Evolutionary conservation across 1,139 yeast genomes (phyloP).

Genomic region (Sugiyamaella paludigena): DNA sequence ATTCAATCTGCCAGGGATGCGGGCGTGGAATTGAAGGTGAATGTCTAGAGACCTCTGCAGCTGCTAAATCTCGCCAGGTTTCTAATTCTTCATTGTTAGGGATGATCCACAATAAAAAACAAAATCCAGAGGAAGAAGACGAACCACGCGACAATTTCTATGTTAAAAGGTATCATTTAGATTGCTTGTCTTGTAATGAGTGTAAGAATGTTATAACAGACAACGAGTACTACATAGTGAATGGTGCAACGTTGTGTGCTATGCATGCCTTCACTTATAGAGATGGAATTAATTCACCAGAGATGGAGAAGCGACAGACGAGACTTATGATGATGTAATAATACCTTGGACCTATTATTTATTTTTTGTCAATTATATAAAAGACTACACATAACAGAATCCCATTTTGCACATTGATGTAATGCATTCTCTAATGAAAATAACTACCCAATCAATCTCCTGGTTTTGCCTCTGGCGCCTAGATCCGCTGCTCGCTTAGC

Average conservation of each 20-base stretch:
- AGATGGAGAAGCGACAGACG: slow-evolving; percentile 35
- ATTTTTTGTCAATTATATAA: too few species aligned
- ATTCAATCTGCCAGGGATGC: slow-evolving; percentile 72
- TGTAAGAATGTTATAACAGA: slow-evolving; percentile 33
- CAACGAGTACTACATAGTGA: slow-evolving; percentile 33
- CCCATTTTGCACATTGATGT: too few species aligned
- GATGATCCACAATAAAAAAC: too few species aligned
- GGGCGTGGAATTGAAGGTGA: slow-evolving; percentile 81
- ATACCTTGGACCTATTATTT: too few species aligned
- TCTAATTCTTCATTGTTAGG: slow-evolving; percentile 5
- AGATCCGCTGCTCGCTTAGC: too few species aligned
- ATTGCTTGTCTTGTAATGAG: slow-evolving; percentile 35
- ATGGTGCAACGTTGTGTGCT: slow-evolving; percentile 35
- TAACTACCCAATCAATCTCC: too few species aligned
- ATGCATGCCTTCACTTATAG: slow-evolving; percentile 32
- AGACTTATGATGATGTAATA: slow-evolving; percentile 33
- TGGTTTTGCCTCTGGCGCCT: too few species aligned
- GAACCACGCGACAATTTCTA: slow-evolving; percentile 17
- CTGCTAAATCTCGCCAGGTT: slow-evolving; percentile 11
- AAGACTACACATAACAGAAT: too few species aligned
- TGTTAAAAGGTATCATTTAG: slow-evolving; percentile 33
- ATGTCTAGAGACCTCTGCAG: slow-evolving; percentile 61
- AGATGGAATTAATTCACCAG: slow-evolving; percentile 22
- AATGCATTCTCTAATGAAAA: too few species aligned
- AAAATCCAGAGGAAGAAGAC: slow-evolving; percentile 5